phyloP scores from a whole-genome alignment of 495 filamentous ascomycete species.

The Trichoderma gamsii region DNA sequence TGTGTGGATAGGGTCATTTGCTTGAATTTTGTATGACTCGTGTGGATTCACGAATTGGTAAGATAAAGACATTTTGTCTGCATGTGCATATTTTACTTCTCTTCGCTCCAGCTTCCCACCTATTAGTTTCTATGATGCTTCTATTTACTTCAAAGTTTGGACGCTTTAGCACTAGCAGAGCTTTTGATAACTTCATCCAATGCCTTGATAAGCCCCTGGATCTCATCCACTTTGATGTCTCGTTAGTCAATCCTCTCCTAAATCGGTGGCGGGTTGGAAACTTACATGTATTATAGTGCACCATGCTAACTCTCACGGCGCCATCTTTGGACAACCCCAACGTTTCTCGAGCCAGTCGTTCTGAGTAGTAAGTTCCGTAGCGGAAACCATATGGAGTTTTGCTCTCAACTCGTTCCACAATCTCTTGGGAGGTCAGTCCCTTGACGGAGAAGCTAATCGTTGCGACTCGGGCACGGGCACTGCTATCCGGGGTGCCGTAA shows the following conservation, averaged over 20 bases:
- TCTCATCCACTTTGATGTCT: conserved; percentile 46
- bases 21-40: no score
- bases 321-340: conserved; percentile 53
- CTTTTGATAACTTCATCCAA: conserved; percentile 38
- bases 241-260: conserved; percentile 14
- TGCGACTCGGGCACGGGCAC: conserved; percentile 45
- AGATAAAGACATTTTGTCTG: no score
- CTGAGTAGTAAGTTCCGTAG: conserved; percentile 64
- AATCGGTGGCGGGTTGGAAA: not conserved
- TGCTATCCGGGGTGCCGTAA: conserved; percentile 45
- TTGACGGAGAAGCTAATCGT: conserved; percentile 61
- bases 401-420: conserved; percentile 59
- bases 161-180: conserved; percentile 15
- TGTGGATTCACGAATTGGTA: no score
- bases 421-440: conserved; percentile 47
- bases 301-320: conserved; percentile 62
- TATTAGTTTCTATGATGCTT: no score
- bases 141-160: no score
- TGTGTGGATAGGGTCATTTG: no score
- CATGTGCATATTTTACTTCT: no score
- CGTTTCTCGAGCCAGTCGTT: conserved; percentile 53
- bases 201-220: conserved; percentile 44
- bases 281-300: conserved; percentile 60
- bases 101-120: no score
- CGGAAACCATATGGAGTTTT: conserved; percentile 52